Percentiles rank a stretch among this genome's conserved stretches.
Evolutionary conservation across 768 basidiomycete species (phyloP).

Genomic region (Vararia minispora): DNA sequence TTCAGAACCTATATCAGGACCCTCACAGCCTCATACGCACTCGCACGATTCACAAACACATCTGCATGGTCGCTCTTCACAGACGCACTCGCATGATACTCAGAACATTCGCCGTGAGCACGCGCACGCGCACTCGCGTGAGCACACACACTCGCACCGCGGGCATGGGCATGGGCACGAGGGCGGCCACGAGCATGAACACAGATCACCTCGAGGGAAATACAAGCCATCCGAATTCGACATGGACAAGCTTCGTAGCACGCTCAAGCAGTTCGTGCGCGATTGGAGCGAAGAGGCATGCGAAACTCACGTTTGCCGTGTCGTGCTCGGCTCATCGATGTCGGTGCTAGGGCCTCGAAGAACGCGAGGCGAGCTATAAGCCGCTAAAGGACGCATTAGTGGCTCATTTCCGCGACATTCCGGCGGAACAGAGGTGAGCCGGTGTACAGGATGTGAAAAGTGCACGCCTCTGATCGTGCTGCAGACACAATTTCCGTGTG

Average conservation of each 20-base stretch:
- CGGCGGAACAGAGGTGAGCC: conserved; percentile 40
- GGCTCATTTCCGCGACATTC: conserved; percentile 46
- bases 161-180: conserved; percentile 15
- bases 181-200: conserved; percentile 4
- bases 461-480: too few species aligned
- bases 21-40: conserved; percentile 18
- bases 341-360: conserved; percentile 48
- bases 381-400: conserved; percentile 75
- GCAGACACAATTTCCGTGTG: conserved; percentile 49
- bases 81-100: conserved; percentile 23
- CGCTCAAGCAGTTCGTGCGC: conserved; percentile 84
- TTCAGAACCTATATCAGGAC: conserved; percentile 12
- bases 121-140: conserved; percentile 23
- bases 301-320: neutral
- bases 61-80: conserved; percentile 12
- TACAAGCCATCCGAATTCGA: conserved; percentile 58
- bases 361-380: conserved; percentile 69
- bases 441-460: too few species aligned
- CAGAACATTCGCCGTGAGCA: too few species aligned
- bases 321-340: too few species aligned
- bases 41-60: conserved; percentile 3
- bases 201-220: conserved; percentile 14
- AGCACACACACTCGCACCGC: conserved; percentile 17
- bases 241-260: conserved; percentile 87
- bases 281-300: conserved; percentile 85